Conservation (phyloP, 768 basidiomycete species). For the Rhizopogon salebrosus region DNA sequence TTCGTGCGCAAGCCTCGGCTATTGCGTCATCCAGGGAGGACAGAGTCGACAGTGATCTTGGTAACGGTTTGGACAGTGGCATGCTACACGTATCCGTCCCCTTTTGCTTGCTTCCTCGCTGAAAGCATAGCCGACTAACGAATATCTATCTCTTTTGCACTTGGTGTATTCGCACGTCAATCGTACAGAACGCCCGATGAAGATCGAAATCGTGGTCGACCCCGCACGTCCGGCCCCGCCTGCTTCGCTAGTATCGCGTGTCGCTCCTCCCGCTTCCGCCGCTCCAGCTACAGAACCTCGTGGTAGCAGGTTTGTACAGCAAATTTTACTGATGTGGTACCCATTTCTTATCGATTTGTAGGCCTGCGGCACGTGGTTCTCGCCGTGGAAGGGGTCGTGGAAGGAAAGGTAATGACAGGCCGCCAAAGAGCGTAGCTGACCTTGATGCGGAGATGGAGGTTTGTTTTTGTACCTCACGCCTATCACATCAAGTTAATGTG, state of each 20-base stretch:
- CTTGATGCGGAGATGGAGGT: slow-evolving; percentile 99
- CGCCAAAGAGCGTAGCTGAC: slow-evolving; percentile 79
- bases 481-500: not conserved
- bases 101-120: slow-evolving; percentile 34
- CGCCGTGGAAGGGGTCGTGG: slow-evolving; percentile 42
- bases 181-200: slow-evolving; percentile 88
- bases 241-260: slow-evolving; percentile 72
- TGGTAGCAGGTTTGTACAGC: slow-evolving; percentile 30
- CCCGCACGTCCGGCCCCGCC: slow-evolving; percentile 61
- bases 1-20: slow-evolving; percentile 21
- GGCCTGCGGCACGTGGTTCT: slow-evolving; percentile 34
- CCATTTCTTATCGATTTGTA: slow-evolving; percentile 11
- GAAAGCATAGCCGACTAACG: slow-evolving; percentile 29
- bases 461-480: slow-evolving; percentile 15
- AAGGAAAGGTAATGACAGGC: slow-evolving; percentile 50
- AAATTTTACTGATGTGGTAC: not conserved
- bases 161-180: slow-evolving; percentile 20
- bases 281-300: slow-evolving; percentile 27
- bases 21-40: slow-evolving; percentile 15
- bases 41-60: slow-evolving; percentile 19
- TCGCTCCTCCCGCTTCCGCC: slow-evolving; percentile 64
- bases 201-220: slow-evolving; percentile 95
- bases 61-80: slow-evolving; percentile 21
- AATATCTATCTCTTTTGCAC: slow-evolving; percentile 28
- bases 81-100: slow-evolving; percentile 36